Percentiles rank a stretch among this genome's conserved stretches.
Evolutionary conservation across 805 yeast species (phyloP).

Genomic region (Ogataea siamensis): DNA sequence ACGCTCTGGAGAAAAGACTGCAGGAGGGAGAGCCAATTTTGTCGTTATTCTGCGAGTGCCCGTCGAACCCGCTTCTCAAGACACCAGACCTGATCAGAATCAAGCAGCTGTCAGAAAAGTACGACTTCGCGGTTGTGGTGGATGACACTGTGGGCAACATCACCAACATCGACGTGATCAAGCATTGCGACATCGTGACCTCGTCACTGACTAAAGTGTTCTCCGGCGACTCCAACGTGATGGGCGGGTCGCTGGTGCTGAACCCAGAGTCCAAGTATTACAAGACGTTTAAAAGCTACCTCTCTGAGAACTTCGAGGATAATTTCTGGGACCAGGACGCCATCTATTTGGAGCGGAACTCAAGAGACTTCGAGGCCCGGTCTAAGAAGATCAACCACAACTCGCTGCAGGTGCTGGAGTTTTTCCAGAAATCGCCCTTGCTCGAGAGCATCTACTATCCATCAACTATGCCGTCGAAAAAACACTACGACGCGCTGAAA

Average conservation of each 20-base stretch:
- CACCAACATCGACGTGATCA: slow-evolving; percentile 75
- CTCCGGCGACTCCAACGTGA: slow-evolving; percentile 91
- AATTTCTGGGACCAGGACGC: slow-evolving; percentile 93
- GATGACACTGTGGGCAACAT: slow-evolving; percentile 96
- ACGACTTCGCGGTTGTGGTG: slow-evolving; percentile 74
- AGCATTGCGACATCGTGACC: slow-evolving; percentile 82
- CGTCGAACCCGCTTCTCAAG: slow-evolving; percentile 88
- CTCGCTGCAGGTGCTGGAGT: slow-evolving; percentile 51
- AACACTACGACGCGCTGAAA: slow-evolving; percentile 69
- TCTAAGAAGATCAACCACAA: slow-evolving; percentile 55
- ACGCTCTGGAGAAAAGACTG: slow-evolving; percentile 60
- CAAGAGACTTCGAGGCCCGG: slow-evolving; percentile 79
- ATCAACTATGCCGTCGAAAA: slow-evolving; percentile 46
- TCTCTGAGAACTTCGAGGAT: slow-evolving; percentile 63
- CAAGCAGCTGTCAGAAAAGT: slow-evolving; percentile 62
- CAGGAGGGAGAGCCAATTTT: slow-evolving; percentile 64
- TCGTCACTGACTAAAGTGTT: slow-evolving; percentile 89
- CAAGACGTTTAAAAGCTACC: slow-evolving; percentile 45
- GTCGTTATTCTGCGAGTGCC: slow-evolving; percentile 87
- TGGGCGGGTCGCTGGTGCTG: slow-evolving; percentile 87
- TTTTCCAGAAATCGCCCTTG: slow-evolving; percentile 49
- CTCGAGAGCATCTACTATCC: slow-evolving; percentile 76
- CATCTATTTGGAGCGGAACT: slow-evolving; percentile 84
- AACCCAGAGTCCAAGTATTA: slow-evolving; percentile 63
- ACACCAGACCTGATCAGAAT: slow-evolving; percentile 75